Evolutionary conservation across 805 yeast genomes (phyloP), one percentile per base, ranked within the genome.

Genomic region (Pichia nanzhaoensis): DNA sequence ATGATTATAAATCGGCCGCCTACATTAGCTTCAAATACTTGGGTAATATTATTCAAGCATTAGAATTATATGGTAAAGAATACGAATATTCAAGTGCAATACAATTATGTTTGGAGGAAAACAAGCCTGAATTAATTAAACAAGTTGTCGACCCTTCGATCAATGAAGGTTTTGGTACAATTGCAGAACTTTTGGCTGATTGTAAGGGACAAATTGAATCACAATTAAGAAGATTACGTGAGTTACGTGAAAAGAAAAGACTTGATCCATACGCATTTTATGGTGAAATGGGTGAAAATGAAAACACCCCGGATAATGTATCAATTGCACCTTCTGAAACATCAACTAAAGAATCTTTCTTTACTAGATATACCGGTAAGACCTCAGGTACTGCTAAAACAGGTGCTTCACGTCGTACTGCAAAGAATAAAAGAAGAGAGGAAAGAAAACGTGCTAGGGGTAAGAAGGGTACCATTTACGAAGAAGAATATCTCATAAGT

Each of bases 391-490:
- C 99, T 3, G 98, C 98, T 4, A 84, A 85, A 59, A 93, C 99
- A 0, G 97, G 98, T 24, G 97, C 93, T 2, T 82, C 96, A 0
- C 77, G 99, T 64, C 77, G 84, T 58, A 90, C 99, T 0, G 77
- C 95, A 6, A 93, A 93, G 67, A 93, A 93, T 64, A 78, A 82
- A 53, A 85, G 96, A 62, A 78, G 99, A 53, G 97, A 91, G 65
- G 99, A 91, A 60, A 78, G 99, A 57, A 93, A 93, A 68, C 77
- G 80, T 49, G 99, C 99, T 2, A 79, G 95, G 56, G 99, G 99
- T 49, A 88, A 95, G 70, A 93, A 93, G 68, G 98, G 98, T 39
- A 91, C 97, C 6, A 84, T 93, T 18, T 93, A 93, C 58, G 99
- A 93, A 64, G 99, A 93, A 62, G 98, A 93, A 62, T 93, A 93